Percentiles rank a stretch among this genome's conserved stretches.
Conservation (phyloP, 805 yeast genomes). For the Candida dajiaensis region DNA sequence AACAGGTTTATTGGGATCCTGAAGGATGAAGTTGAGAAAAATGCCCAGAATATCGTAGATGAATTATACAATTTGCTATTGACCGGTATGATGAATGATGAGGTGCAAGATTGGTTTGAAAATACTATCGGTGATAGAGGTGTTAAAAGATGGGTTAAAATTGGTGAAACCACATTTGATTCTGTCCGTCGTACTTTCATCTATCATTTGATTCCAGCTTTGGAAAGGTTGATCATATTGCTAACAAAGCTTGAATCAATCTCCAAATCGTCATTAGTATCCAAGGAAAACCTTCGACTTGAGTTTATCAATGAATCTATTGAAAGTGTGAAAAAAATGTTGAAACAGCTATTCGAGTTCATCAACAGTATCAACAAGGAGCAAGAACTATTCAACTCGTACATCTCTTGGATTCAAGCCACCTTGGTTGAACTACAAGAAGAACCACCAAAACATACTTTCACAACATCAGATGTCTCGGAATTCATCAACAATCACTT, state of each 20-base stretch:
- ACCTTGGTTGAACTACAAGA: conserved; percentile 25
- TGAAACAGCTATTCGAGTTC: conserved; percentile 29
- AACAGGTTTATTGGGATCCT: conserved; percentile 30
- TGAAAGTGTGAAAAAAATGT: conserved; percentile 14
- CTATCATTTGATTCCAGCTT: conserved; percentile 45
- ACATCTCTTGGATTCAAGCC: conserved; percentile 35
- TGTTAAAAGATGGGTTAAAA: conserved; percentile 44
- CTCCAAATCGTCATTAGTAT: conserved; percentile 25
- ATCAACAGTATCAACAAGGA: conserved; percentile 40
- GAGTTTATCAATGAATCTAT: conserved; percentile 9
- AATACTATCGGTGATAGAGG: conserved; percentile 68
- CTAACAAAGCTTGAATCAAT: conserved; percentile 37
- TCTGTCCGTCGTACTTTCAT: conserved; percentile 40
- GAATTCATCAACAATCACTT: conserved; percentile 22
- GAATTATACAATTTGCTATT: conserved; percentile 42
- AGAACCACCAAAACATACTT: conserved; percentile 16
- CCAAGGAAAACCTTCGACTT: conserved; percentile 3
- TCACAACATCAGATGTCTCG: conserved; percentile 22
- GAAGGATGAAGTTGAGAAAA: conserved; percentile 26
- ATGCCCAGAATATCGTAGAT: conserved; percentile 27
- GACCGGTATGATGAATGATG: conserved; percentile 47
- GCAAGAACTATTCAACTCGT: conserved; percentile 38
- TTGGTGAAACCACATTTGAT: conserved; percentile 48
- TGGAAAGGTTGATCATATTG: conserved; percentile 48
- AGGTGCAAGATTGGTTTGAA: conserved; percentile 51